Conservation (phyloP, 306 rosid genomes). For the Oemleria cerasiformis region DNA sequence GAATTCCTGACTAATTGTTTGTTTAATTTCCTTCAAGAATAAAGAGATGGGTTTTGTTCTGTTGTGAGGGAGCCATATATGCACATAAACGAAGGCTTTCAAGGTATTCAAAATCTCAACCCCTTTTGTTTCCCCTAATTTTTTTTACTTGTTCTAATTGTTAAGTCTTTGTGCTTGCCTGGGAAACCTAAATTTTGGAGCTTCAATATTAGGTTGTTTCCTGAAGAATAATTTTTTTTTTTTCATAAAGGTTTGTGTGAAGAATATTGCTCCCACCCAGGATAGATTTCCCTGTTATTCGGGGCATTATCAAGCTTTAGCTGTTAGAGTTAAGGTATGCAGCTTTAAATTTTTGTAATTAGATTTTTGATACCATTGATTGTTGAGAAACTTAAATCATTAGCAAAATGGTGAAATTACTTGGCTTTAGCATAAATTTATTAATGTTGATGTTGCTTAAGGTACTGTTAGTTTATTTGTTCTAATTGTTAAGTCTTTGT, state of each 20-base stretch:
- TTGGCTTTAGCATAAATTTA: neutral
- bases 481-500: neutral
- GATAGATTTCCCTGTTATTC: neutral
- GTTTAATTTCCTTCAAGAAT: neutral
- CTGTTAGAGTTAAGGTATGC: constrained; percentile 7
- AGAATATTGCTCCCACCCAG: no score
- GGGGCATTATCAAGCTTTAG: neutral
- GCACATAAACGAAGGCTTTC: neutral
- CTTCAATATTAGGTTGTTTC: neutral
- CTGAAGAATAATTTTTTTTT: neutral
- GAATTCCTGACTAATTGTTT: neutral
- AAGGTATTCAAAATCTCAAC: neutral
- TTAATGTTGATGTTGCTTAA: neutral
- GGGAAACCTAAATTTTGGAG: neutral
- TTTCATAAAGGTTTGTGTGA: neutral
- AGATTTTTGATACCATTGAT: neutral
- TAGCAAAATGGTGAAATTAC: neutral
- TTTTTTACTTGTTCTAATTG: neutral
- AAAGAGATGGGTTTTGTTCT: neutral
- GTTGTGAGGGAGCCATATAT: neutral
- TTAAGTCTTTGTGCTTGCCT: neutral
- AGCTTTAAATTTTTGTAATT: neutral
- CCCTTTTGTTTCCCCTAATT: neutral
- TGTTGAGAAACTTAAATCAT: neutral
- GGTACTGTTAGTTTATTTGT: neutral